Percentiles rank a stretch among this genome's conserved stretches.
phyloP scores from a whole-genome alignment of 108 stramenopile genomes.

The Cafeteria roenbergensis region DNA sequence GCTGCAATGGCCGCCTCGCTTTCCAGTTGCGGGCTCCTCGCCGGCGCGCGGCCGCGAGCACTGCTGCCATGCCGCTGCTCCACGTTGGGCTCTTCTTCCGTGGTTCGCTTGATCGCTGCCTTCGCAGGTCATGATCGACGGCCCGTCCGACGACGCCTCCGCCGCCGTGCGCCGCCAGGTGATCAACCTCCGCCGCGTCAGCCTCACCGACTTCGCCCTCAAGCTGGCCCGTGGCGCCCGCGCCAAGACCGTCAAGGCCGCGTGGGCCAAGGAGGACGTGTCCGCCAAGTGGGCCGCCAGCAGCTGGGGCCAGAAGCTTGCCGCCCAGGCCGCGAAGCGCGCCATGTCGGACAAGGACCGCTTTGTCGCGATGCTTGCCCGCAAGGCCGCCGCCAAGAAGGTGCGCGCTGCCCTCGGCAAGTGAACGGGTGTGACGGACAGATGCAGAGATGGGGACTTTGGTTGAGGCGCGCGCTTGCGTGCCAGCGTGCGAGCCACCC shows the following conservation, averaged over 20 bases:
- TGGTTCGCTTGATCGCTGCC: no score
- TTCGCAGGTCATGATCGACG: conserved; percentile 72
- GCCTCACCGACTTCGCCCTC: conserved; percentile 79
- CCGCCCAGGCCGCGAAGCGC: conserved; percentile 65
- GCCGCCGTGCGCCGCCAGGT: conserved; percentile 87
- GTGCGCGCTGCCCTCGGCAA: no score
- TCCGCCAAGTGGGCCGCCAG: conserved; percentile 73
- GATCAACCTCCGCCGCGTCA: conserved; percentile 74
- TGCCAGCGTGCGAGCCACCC: no score
- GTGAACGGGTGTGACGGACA: no score
- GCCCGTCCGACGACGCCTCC: conserved; percentile 55
- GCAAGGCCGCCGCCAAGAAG: no score
- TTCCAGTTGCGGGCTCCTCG: no score
- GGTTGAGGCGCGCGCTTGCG: no score
- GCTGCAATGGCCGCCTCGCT: no score
- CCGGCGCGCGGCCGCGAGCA: no score
- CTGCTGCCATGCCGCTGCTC: no score
- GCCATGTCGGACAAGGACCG: conserved; percentile 79
- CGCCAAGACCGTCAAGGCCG: conserved; percentile 67
- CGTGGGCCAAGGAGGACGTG: conserved; percentile 66
- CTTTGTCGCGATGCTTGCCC: conserved; percentile 93
- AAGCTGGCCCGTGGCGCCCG: conserved; percentile 77
- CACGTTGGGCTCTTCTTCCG: no score
- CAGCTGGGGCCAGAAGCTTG: conserved; percentile 85
- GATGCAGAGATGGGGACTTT: no score